Evolutionary conservation across 2,329 filamentous ascomycete species (phyloP).

Genomic region (Thielaviopsis musarum): DNA sequence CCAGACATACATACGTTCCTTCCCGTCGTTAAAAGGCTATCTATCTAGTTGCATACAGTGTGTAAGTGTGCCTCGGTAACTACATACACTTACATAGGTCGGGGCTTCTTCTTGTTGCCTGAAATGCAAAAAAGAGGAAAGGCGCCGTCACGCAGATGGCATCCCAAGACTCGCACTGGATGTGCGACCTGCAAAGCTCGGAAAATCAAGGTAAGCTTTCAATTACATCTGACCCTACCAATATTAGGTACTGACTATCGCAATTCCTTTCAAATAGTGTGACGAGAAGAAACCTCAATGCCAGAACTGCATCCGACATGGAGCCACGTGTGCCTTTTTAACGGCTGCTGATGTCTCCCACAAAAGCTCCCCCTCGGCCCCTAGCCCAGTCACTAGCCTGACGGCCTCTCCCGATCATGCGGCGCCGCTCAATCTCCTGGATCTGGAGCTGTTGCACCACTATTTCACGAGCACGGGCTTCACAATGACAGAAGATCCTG

Average conservation of each 20-base stretch:
- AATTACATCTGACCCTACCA: too few relatives aligned
- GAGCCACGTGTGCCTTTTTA: conserved; percentile 15
- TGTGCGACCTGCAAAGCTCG: conserved; percentile 13
- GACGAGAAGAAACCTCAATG: conserved; percentile 17
- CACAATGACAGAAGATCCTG: conserved; percentile 26
- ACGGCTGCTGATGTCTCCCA: conserved; percentile 8
- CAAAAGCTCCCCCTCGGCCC: conserved; percentile 6
- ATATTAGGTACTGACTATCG: background rate
- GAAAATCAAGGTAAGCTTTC: conserved; percentile 13
- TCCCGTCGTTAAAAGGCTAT: too few relatives aligned
- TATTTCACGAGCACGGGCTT: conserved; percentile 30
- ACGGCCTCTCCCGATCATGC: conserved; percentile 2
- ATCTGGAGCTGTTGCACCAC: conserved; percentile 36
- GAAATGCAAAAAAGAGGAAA: conserved; percentile 1
- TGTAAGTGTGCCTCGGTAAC: too few relatives aligned
- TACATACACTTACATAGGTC: background rate
- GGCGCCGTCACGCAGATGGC: conserved; percentile 8
- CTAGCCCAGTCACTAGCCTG: background rate
- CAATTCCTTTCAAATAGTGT: conserved; percentile 11
- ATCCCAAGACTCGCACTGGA: conserved; percentile 12
- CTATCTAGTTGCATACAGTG: too few relatives aligned
- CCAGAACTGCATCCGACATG: conserved; percentile 16
- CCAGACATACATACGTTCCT: too few relatives aligned
- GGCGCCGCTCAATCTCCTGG: conserved; percentile 21
- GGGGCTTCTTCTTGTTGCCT: background rate